Base-by-base conservation (phyloP, 257 asterid genomes). In the Mitragyna speciosa region DNA sequence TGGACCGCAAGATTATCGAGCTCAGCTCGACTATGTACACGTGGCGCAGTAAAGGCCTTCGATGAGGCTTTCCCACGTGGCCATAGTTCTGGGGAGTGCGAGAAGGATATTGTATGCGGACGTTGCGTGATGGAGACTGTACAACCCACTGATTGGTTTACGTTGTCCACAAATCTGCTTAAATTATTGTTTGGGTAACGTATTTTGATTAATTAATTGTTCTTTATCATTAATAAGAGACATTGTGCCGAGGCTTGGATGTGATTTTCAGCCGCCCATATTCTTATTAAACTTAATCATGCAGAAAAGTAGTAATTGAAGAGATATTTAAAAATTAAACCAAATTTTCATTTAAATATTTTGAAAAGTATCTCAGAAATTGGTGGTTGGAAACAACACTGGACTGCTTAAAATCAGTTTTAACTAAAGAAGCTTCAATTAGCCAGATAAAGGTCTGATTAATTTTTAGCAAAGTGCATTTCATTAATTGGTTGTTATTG, bases 41-140 rank as follows among this genome's bases (percentile, higher is more conserved):
- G 89, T 88, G 90, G 79, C 79, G 2, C 4, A 0, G n/a, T 15
- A 0, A 0, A 0, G 49, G 3, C 67, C 83, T 78, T 79, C 0
- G 79, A 72, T 78, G 7, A 6, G 20, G 36, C 12, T 17, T 31
- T 78, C 79, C 31, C 65, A 78, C 65, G 82, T 68, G 79, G 81
- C 66, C 48, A 45, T 59, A 41, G 74, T 70, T 73, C 48, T 41
- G 22, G 30, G 9, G 20, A 64, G 49, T 41, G 64, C 75, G 70
- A 61, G 54, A 14, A 10, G 52, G 59, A 17, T 58, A 74, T 75
- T 59, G 48, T 58, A 70, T 79, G 83, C 39, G 63, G 33, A 72
- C 83, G 83, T 69, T 36, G 75, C 8, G 67, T 79, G 85, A 85
- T 39, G 39, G 82, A 28, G 88, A 86, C 85, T 31, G 86, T 78